Base-by-base conservation (phyloP, 768 basidiomycete species). In the Boletus tomentosulus region DNA sequence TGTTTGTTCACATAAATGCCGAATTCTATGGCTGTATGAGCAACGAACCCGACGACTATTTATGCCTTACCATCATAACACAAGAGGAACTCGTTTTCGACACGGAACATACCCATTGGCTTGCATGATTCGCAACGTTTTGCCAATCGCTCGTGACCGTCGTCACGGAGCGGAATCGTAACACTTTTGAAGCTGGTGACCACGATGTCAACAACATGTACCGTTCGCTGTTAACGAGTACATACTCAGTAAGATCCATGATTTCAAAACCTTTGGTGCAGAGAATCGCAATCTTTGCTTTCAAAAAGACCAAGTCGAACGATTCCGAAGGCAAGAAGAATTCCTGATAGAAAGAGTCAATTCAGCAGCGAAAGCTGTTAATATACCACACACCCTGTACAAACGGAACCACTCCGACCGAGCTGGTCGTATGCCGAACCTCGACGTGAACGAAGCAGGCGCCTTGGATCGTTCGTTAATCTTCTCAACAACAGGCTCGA, bases 211-310 rank as follows among this genome's bases (percentile, higher is more conserved):
- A 42, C 16, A 19, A 53, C 10, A 27, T n/a, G 11, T 15, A 38
- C 11, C 6, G 12, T 19, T 19, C 12, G 30, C 1, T 10, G n/a
- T 31, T 45, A 30, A 8, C 15, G 16, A 15, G 41, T 8, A 69
- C 89, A 43, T 74, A 96, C 90, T 95, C 91, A 24, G 85, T 84
- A 39, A 98, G 79, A 62, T 98, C 92, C 89, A 98, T 98, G 62
- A 98, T 96, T 70, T 98, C 95, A 62, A 98, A 98, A 38, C 95
- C 94, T 65, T 91, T 92, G 0, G 89, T 85, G 61, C 95, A 95
- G 28, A 97, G 79, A 53, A 99, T 89, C 4, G 90, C 94, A 57
- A 99, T 89, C 72, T 89, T 90, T 9, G 89, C 89, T 67, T 95
- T 94, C 53, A 98, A 75, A 79, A 98, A 98, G 57, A 93, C 85